Base-by-base conservation (phyloP, 768 basidiomycete species). In the Dacryopinax spathularia region DNA sequence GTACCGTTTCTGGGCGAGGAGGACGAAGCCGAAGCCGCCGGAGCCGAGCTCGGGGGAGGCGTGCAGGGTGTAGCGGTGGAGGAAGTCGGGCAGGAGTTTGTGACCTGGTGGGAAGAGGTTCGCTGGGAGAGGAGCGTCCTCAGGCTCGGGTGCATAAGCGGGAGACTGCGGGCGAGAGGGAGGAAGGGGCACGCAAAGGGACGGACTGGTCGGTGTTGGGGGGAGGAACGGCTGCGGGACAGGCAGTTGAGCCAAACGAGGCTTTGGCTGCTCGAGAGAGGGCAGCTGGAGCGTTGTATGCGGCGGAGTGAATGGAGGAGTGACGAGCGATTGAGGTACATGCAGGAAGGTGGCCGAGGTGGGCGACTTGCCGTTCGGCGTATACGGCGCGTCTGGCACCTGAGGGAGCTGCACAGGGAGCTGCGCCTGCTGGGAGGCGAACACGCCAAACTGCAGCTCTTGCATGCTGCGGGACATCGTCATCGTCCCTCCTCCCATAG, bases 11-110 rank as follows among this genome's bases (percentile, higher is more conserved):
- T 78, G 75, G 10, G 91, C 92, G 1, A 88, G 87, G 81, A 95
- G 89, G 29, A 97, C 94, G 72, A 97, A 96, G 1, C 93, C 93
- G 71, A 93, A 97, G 18, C 93, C 93, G 43, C 94, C 94, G 10
- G 85, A 84, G 39, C 94, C 94, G 27, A 97, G 79, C 71, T 90
- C 86, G 4, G 60, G 60, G 4, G 60, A 60, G 67, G 88, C 88
- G 35, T 80, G 81, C 25, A 89, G 81, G 35, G 77, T 71, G 69
- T 89, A 91, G 56, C 70, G 70, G 39, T 74, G 76, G 59, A 82
- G 81, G 68, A 91, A 91, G 43, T 77, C 75, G 5, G 78, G 70
- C 68, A 85, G 78, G 56, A 91, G 80, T 34, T 70, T 70, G 72
- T 91, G 88, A 1, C 79, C 80, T 2, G 72, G 68, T 1, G 85